Evolutionary conservation across 495 filamentous ascomycete genomes (phyloP), one percentile per base, ranked within the genome.

Genomic region (Xylaria grammica): DNA sequence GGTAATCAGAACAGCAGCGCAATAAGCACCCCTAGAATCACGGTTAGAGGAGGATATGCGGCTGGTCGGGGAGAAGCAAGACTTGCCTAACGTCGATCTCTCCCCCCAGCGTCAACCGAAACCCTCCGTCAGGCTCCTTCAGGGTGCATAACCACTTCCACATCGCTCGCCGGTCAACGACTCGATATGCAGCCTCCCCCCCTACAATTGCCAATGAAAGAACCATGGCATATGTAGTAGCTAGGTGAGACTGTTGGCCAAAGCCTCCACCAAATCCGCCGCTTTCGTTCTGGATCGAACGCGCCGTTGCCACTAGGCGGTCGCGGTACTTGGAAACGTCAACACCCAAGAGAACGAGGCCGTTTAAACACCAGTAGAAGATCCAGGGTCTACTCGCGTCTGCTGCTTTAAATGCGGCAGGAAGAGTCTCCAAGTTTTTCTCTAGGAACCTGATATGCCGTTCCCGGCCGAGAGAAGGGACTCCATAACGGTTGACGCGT

Each of bases 201-300:
- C 90, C 91, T 42, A 94, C 90, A 65, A 91, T 86, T 1, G 88
- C 86, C 30, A 98, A 80, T 9, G 89, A 84, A 20, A 98, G 81
- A 9, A 97, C 79, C 30, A 89, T 85, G 19, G 93, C 91, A 81
- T 98, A 99, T 1, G 89, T 90, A n/a, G 91, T 84, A 24, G 94
- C 94, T 65, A 92, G 78, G 76, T 99, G 95, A 13, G 92, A 92
- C 63, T 84, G 81, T 73, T 98, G 96, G 45, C 93, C 91, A 75
- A 91, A 88, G n/a, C 95, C 94, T 51, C 95, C 95, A 27, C 95
- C 96, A 76, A 97, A 97, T 7, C 95, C 95, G 8, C 95, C 95
- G 17, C 80, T 83, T 30, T 80, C 71, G 74, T 98, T 95, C 77
- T 97, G 96, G 74, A 93, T 88, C 11, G 91, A 83, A 30, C 81